Conservation (phyloP, 495 filamentous ascomycete genomes). For the Neurospora sublineolata region DNA sequence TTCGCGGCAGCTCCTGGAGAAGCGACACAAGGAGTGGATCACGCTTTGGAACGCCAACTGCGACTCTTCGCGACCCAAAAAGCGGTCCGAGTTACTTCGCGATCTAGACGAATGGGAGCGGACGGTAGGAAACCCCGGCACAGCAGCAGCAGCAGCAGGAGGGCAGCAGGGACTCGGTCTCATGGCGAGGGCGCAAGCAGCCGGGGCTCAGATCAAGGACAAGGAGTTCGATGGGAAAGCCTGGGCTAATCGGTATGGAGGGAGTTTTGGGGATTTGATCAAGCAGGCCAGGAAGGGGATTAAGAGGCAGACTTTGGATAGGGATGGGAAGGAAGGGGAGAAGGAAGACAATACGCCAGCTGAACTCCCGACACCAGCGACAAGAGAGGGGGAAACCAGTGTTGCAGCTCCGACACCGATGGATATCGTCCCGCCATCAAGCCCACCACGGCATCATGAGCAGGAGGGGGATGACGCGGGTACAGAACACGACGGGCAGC, state of each 20-base stretch:
- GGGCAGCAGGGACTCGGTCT: background rate
- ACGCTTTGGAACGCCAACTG: slow-evolving; percentile 96
- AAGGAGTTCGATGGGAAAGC: slow-evolving; percentile 74
- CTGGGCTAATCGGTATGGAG: slow-evolving; percentile 62
- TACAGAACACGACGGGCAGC: background rate
- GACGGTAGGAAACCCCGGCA: slow-evolving; percentile 43
- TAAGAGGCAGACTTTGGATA: slow-evolving; percentile 4
- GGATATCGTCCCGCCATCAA: background rate
- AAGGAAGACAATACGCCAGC: background rate
- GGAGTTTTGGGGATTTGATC: slow-evolving; percentile 65
- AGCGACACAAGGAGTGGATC: slow-evolving; percentile 83
- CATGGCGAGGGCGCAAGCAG: slow-evolving; percentile 14
- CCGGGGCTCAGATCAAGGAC: slow-evolving; percentile 43
- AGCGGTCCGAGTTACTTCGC: slow-evolving; percentile 55
- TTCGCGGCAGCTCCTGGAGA: slow-evolving; percentile 52
- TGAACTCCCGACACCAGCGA: background rate
- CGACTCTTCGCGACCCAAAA: slow-evolving; percentile 62
- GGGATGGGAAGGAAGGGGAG: background rate
- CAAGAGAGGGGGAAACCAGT: background rate
- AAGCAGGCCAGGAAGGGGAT: slow-evolving; percentile 43
- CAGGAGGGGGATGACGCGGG: background rate
- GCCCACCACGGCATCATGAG: background rate
- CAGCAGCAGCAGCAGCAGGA: background rate
- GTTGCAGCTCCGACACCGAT: background rate
- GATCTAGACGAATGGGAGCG: slow-evolving; percentile 80